Evolutionary conservation across 2,329 filamentous ascomycete genomes (phyloP), one percentile per base, ranked within the genome.

Genomic region (Monilinia laxa): DNA sequence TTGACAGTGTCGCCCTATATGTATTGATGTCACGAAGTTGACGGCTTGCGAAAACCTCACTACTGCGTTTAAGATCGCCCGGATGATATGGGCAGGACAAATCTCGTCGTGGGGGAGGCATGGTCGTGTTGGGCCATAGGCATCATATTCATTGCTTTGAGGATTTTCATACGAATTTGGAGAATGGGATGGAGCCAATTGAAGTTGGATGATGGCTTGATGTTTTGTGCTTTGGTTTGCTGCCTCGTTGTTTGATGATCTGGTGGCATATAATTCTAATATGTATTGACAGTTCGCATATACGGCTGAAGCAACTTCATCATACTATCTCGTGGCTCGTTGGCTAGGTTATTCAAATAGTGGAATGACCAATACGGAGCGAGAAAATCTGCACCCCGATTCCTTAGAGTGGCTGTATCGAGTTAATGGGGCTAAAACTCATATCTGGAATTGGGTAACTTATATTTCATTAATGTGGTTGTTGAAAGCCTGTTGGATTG

Each of bases 91-190:
- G 49, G 42, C 52, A 28, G 28, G 49, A 35, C 38, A 20, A 57
- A 58, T 25, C n/a, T 58, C 40, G 42, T 64, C 38, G 52, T 57
- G n/a, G 62, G 57, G 62, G 62, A 64, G 62, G 38, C 42, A 49
- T 64, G 62, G 62, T 49, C 40, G 25, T 57, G 42, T 20, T 64
- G 62, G 62, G 62, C 62, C 51, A 57, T 64, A 35, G 62, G 53
- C 54, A 38, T 58, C 53, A 18, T 57, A 1, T 58, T 64, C 7
- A 47, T 64, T 10, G 40, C 31, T 7, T 23, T 64, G n/a, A 28
- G 53, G 12, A 47, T 64, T 6, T 64, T 7, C 38, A 28, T 40
- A 20, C 53, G 62, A 25, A 2, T 58, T 35, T 58, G 20, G 53
- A 64, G 28, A 12, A 49, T 64, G 14, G 62, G 62, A 40, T 64